These are phyloP conservation scores for Aspergillus hortae DNA, from an alignment of 2,329 filamentous ascomycete genomes.

Conservation along the genomic window DNA sequence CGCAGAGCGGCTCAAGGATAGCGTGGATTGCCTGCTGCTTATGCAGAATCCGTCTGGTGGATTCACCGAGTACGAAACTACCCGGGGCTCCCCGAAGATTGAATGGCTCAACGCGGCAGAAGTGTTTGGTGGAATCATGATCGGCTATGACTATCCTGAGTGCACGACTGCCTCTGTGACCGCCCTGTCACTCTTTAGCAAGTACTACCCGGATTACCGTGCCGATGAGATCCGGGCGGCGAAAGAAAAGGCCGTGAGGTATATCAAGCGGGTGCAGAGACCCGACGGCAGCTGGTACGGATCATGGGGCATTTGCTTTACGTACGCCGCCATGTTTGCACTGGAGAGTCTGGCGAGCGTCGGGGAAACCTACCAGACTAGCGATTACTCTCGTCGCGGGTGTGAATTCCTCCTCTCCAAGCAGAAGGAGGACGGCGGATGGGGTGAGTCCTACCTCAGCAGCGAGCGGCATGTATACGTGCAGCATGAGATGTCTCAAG, in stretches of 20 bases:
- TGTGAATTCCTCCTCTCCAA: conserved; percentile 83
- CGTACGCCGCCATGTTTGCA: conserved; percentile 95
- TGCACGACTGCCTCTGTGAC: conserved; percentile 95
- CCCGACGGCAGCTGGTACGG: conserved; percentile 95
- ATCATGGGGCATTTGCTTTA: conserved; percentile 97
- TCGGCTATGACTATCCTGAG: conserved; percentile 97
- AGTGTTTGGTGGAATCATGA: conserved; percentile 96
- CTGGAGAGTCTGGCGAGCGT: conserved; percentile 78
- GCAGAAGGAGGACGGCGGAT: conserved; percentile 86
- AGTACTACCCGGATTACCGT: conserved; percentile 78
- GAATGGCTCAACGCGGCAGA: conserved; percentile 93
- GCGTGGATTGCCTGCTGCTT: conserved; percentile 82
- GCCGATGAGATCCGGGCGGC: conserved; percentile 69
- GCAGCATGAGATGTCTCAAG: conserved; percentile 76
- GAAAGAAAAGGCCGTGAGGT: conserved; percentile 69
- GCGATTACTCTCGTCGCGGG: conserved; percentile 64
- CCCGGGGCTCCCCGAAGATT: conserved; percentile 70
- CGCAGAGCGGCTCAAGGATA: conserved; percentile 76
- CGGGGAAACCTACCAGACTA: conserved; percentile 77
- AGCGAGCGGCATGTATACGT: conserved; percentile 74
- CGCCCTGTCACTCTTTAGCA: conserved; percentile 75
- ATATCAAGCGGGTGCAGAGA: conserved; percentile 76
- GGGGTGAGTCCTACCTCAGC: conserved; percentile 90
- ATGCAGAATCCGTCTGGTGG: conserved; percentile 88
- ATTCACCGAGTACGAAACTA: conserved; percentile 84